These are phyloP conservation scores for Chenopodium berlandieri DNA, from an alignment of 148 eudicot species.

Conservation along the genomic window DNA sequence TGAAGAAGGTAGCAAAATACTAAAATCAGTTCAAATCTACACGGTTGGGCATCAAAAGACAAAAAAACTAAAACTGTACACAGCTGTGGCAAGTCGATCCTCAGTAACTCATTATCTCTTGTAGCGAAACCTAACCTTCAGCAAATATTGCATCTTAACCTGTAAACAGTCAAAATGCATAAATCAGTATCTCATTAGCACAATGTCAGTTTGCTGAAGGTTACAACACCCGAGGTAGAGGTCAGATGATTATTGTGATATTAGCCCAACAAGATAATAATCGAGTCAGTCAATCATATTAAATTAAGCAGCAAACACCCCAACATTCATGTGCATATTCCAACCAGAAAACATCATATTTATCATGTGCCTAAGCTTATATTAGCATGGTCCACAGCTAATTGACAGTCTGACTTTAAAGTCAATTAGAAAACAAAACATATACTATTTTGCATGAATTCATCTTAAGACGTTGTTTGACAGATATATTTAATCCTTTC, in stretches of 20 bases:
- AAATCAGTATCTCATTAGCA: not conserved
- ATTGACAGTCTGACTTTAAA: too few species aligned
- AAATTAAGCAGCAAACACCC: too few species aligned
- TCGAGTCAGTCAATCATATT: too few species aligned
- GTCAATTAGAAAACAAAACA: too few species aligned
- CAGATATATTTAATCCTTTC: too few species aligned
- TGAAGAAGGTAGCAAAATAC: slow-evolving; percentile 7
- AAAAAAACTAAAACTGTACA: slow-evolving; percentile 19
- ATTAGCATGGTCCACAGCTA: too few species aligned
- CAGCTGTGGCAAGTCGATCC: not conserved
- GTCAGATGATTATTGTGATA: not conserved
- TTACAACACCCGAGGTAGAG: not conserved
- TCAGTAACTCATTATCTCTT: slow-evolving; percentile 47
- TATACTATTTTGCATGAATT: too few species aligned
- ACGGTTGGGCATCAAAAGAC: not conserved
- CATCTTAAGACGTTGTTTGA: too few species aligned
- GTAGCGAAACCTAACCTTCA: slow-evolving; percentile 87
- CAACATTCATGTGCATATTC: too few species aligned
- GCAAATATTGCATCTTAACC: slow-evolving; percentile 96
- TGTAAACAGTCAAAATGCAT: slow-evolving; percentile 22
- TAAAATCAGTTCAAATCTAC: not conserved
- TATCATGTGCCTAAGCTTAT: too few species aligned
- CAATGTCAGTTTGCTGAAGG: not conserved
- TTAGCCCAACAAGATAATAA: not conserved
- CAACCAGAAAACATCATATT: too few species aligned